Conservation (phyloP, 306 rosid species). For the Cucurbita pepo region DNA sequence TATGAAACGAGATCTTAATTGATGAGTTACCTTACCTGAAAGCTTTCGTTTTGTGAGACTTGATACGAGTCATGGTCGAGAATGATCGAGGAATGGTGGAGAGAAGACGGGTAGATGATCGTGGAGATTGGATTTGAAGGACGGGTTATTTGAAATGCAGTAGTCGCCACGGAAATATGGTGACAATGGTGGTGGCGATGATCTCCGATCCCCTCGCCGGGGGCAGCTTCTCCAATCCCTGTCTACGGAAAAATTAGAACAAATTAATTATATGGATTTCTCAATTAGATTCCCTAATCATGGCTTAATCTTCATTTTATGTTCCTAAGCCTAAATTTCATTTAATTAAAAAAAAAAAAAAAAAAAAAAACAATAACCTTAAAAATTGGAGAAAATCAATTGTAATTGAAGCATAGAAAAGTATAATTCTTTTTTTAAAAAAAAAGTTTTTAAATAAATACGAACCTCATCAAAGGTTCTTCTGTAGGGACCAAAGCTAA, state of each 20-base stretch:
- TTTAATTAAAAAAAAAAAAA: background rate
- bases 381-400: background rate
- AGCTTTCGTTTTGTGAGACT: slow-evolving; percentile 56
- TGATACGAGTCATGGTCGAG: slow-evolving; percentile 60
- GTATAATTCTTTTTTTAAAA: background rate
- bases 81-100: slow-evolving; percentile 63
- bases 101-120: slow-evolving; percentile 63
- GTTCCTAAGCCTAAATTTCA: background rate
- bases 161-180: slow-evolving; percentile 6
- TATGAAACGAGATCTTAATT: background rate
- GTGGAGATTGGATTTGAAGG: slow-evolving; percentile 68
- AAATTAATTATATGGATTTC: background rate
- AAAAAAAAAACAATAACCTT: background rate
- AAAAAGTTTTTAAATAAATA: background rate
- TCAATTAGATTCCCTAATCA: background rate
- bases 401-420: background rate
- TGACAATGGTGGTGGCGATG: slow-evolving; percentile 27
- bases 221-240: slow-evolving; percentile 47
- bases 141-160: slow-evolving; percentile 53
- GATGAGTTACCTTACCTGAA: slow-evolving; percentile 34
- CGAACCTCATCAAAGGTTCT: slow-evolving; percentile 64
- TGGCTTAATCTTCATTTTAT: background rate
- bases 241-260: slow-evolving; percentile 19
- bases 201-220: slow-evolving; percentile 31
- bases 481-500: slow-evolving; percentile 55